These are phyloP conservation scores for Mangifera indica DNA, from an alignment of 345 rosid species.

Conservation along the genomic window DNA sequence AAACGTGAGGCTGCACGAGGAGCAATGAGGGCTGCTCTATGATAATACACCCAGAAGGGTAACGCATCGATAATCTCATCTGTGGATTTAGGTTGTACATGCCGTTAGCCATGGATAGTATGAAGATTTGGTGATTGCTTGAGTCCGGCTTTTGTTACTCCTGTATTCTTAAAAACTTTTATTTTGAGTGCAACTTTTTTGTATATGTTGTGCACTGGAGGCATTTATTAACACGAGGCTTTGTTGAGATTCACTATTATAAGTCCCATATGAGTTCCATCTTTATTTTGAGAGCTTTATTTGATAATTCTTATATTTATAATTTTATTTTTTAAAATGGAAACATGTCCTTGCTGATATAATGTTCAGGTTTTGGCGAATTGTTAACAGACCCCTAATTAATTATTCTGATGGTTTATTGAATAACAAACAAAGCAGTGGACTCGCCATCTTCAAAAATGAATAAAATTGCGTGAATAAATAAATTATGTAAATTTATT, in stretches of 20 bases:
- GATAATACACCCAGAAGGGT: slow-evolving; percentile 17
- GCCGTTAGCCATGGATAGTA: slow-evolving; percentile 11
- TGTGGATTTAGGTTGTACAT: slow-evolving; percentile 14
- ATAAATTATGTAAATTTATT: no score
- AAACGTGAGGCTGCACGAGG: slow-evolving; percentile 57
- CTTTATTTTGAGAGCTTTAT: slow-evolving; percentile 9
- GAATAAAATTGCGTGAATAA: no score
- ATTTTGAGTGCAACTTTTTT: slow-evolving; percentile 1
- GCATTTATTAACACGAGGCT: background rate
- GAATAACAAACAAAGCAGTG: no score
- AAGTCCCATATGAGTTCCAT: background rate
- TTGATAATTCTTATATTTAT: background rate
- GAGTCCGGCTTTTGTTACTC: slow-evolving; percentile 11
- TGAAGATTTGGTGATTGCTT: background rate
- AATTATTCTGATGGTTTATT: no score
- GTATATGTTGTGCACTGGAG: slow-evolving; percentile 15
- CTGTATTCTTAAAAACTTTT: background rate
- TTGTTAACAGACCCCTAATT: no score
- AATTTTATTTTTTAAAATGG: no score
- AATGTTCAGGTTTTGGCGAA: no score
- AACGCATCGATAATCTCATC: background rate
- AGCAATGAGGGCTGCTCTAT: slow-evolving; percentile 67
- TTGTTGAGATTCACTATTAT: slow-evolving; percentile 7
- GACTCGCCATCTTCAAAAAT: no score
- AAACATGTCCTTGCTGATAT: background rate